Conservation (phyloP, 768 basidiomycete species). For the Kwoniella dendrophila region DNA sequence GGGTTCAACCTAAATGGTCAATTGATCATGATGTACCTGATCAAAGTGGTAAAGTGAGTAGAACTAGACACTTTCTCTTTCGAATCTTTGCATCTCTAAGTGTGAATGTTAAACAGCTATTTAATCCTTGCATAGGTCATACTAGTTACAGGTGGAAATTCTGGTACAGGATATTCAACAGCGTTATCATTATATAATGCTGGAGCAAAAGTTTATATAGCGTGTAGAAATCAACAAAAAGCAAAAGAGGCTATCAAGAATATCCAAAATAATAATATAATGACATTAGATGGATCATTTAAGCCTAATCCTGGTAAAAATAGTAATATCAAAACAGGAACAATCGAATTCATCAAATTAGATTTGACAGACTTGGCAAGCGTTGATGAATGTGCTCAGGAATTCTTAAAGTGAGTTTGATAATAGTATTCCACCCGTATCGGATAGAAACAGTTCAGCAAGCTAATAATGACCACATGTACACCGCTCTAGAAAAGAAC, state of each 20-base stretch:
- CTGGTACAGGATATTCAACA: conserved; percentile 42
- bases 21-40: conserved; percentile 38
- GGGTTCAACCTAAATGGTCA: conserved; percentile 38
- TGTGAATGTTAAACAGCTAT: not conserved
- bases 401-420: conserved; percentile 35
- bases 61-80: not conserved
- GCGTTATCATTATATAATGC: conserved; percentile 37
- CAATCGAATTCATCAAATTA: conserved; percentile 36
- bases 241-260: conserved; percentile 37
- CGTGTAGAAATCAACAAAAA: conserved; percentile 32
- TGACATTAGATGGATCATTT: not conserved
- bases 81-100: not conserved
- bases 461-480: no score
- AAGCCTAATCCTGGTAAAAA: conserved; percentile 12
- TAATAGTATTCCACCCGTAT: not conserved
- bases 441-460: no score
- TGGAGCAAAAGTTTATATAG: conserved; percentile 46
- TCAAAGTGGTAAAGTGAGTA: conserved; percentile 44
- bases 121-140: conserved; percentile 26
- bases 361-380: conserved; percentile 46
- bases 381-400: conserved; percentile 32
- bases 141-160: conserved; percentile 48
- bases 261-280: conserved; percentile 28
- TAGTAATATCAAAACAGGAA: conserved; percentile 19
- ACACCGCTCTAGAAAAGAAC: conserved; percentile 32